Percentiles rank a stretch among this genome's conserved stretches.
Conservation (phyloP, 768 basidiomycete genomes). For the Hebeloma cylindrosporum region DNA sequence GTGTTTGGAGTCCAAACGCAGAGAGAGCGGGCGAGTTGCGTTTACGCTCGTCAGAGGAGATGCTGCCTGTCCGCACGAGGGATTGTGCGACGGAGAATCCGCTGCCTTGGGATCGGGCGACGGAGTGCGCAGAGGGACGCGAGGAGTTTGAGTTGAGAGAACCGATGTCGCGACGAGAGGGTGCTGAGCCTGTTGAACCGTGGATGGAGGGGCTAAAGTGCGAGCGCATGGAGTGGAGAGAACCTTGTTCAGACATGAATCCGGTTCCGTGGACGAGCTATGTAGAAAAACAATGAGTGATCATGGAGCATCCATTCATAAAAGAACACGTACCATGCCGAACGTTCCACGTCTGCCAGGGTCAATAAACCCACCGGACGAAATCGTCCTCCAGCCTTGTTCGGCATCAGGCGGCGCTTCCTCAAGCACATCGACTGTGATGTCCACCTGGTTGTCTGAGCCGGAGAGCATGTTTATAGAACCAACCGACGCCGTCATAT, state of each 20-base stretch:
- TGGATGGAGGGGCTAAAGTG: slow-evolving; percentile 50
- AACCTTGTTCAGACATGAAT: slow-evolving; percentile 59
- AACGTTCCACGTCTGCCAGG: slow-evolving; percentile 54
- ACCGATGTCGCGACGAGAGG: slow-evolving; percentile 44
- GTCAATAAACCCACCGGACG: slow-evolving; percentile 33
- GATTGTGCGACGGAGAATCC: slow-evolving; percentile 34
- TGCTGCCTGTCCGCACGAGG: slow-evolving; percentile 49
- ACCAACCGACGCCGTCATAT: slow-evolving; percentile 9
- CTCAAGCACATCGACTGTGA: slow-evolving; percentile 63
- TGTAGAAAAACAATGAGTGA: slow-evolving; percentile 10
- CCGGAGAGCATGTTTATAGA: slow-evolving; percentile 8
- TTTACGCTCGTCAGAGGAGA: slow-evolving; percentile 53
- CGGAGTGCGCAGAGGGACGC: slow-evolving; percentile 47
- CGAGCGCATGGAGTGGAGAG: slow-evolving; percentile 63
- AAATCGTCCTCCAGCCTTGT: slow-evolving; percentile 60
- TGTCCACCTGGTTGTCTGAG: slow-evolving; percentile 23
- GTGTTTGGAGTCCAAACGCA: slow-evolving; percentile 42
- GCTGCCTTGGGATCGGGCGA: slow-evolving; percentile 17
- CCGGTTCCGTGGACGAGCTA: slow-evolving; percentile 45
- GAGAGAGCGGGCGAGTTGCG: slow-evolving; percentile 50
- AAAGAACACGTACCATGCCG: slow-evolving; percentile 51
- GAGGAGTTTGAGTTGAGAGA: slow-evolving; percentile 57
- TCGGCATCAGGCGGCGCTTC: slow-evolving; percentile 65
- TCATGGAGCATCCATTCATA: background rate
- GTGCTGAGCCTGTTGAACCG: slow-evolving; percentile 55